Conservation (phyloP, 148 eudicot species). For the Rhododendron williamsianum region DNA sequence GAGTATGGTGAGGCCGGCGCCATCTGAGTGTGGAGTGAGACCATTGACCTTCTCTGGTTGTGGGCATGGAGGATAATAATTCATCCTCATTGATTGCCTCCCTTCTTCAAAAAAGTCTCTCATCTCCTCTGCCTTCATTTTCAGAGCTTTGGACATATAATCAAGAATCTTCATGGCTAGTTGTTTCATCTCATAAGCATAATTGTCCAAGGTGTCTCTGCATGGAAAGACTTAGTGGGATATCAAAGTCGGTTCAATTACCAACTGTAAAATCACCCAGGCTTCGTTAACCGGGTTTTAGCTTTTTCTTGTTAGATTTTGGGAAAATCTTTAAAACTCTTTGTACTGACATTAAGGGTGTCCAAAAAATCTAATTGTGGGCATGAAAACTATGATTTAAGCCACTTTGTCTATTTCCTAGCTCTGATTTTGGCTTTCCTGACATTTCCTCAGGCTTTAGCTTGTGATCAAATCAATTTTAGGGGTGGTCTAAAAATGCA, state of each 20-base stretch:
- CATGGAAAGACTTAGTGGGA: not conserved
- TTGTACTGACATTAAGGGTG: no score
- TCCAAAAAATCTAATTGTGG: no score
- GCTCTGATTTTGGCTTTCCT: no score
- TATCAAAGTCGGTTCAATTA: not conserved
- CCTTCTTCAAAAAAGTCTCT: slow-evolving; percentile 14
- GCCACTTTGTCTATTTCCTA: no score
- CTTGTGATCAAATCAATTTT: no score
- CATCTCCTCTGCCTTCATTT: slow-evolving; percentile 9
- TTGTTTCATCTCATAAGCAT: slow-evolving; percentile 8
- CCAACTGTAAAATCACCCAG: not conserved
- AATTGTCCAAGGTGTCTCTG: slow-evolving; percentile 15
- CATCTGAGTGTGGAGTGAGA: slow-evolving; percentile 17
- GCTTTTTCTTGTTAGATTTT: not conserved
- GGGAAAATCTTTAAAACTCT: not conserved
- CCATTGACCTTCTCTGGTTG: slow-evolving; percentile 24
- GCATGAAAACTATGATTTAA: no score
- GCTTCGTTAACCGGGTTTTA: not conserved
- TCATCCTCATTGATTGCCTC: slow-evolving; percentile 13
- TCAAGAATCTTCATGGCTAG: slow-evolving; percentile 16
- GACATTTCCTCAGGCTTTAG: no score
- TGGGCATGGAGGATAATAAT: slow-evolving; percentile 34
- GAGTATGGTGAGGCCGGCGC: not conserved
- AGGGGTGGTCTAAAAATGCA: no score
- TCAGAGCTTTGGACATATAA: slow-evolving; percentile 11